Conservation (phyloP, 768 basidiomycete genomes). For the Suillus subalutaceus region DNA sequence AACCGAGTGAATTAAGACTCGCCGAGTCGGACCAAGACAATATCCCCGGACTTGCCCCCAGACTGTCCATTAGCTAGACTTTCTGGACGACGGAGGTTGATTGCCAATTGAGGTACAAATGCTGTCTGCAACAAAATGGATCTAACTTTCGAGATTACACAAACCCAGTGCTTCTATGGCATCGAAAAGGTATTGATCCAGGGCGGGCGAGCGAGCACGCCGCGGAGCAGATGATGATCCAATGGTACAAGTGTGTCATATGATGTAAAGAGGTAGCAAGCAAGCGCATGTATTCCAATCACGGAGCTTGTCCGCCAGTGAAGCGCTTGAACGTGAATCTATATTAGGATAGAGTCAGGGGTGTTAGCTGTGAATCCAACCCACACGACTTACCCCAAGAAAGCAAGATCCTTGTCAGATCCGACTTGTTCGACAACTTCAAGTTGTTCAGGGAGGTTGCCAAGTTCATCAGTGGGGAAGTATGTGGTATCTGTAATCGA, state of each 20-base stretch:
- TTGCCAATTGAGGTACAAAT: constrained; percentile 20
- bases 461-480: constrained; percentile 94
- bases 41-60: too few species aligned
- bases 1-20: background rate
- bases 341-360: constrained; percentile 14
- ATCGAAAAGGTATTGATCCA: constrained; percentile 29
- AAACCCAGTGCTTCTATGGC: constrained; percentile 27
- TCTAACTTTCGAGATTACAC: constrained; percentile 30
- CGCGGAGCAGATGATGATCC: background rate
- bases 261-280: constrained; percentile 8
- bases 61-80: too few species aligned
- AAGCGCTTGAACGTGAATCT: constrained; percentile 90
- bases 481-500: constrained; percentile 94
- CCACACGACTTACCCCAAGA: constrained; percentile 53
- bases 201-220: background rate
- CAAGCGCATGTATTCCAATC: background rate
- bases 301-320: constrained; percentile 22
- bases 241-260: constrained; percentile 9
- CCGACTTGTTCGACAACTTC: constrained; percentile 63
- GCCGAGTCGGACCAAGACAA: too few species aligned
- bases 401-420: constrained; percentile 69
- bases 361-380: constrained; percentile 2
- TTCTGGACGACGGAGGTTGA: constrained; percentile 1
- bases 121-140: constrained; percentile 17
- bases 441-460: constrained; percentile 63